Evolutionary conservation across 2,329 filamentous ascomycete genomes (phyloP).

Genomic region (Talaromyces sp.): DNA sequence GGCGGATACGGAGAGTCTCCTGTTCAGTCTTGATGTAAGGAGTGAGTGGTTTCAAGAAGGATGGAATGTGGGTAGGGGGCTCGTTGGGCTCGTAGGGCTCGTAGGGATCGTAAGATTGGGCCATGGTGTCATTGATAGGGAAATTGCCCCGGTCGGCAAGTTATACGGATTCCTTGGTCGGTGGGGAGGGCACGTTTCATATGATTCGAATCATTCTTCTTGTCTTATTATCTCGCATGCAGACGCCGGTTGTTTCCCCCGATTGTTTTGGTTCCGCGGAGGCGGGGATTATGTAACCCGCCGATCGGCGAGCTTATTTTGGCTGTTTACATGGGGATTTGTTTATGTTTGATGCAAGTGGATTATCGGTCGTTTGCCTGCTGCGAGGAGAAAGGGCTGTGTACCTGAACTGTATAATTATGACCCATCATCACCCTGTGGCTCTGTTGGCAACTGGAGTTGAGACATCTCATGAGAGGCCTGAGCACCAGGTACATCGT

Average conservation of each 20-base stretch:
- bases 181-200: not conserved
- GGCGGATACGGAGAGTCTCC: conserved; percentile 44
- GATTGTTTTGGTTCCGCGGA: conserved; percentile 12
- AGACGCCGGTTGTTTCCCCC: conserved; percentile 9
- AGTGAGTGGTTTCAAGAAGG: conserved; percentile 37
- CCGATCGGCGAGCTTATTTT: conserved; percentile 12
- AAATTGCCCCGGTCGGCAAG: not conserved
- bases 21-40: conserved; percentile 45
- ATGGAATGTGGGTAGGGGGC: conserved; percentile 33
- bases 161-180: not conserved
- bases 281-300: conserved; percentile 19
- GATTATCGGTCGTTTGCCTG: not conserved
- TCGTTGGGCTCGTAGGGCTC: conserved; percentile 9
- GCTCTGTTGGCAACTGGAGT: not conserved
- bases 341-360: not conserved
- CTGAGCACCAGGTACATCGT: conserved; percentile 1
- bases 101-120: conserved; percentile 18
- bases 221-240: conserved; percentile 1
- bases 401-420: not conserved
- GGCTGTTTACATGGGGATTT: not conserved
- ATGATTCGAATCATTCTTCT: not conserved
- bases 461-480: conserved; percentile 4
- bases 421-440: not conserved
- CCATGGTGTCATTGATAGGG: conserved; percentile 30
- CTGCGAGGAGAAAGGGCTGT: not conserved